These are phyloP conservation scores for Vachellia pachyceras DNA, from an alignment of 306 rosid genomes.

Conservation along the genomic window DNA sequence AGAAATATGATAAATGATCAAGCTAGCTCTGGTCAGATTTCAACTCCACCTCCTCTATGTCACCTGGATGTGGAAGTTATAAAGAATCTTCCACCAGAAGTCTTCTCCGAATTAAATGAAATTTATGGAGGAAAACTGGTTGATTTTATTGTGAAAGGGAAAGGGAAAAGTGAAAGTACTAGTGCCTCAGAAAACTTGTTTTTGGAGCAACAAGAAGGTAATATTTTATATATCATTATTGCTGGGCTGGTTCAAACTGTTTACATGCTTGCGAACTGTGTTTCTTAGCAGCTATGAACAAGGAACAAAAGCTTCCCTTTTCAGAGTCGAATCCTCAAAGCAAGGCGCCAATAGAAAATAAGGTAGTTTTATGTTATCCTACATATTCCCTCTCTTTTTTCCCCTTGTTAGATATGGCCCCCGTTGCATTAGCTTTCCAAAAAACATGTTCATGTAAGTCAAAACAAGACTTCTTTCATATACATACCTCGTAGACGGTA, in stretches of 20 bases:
- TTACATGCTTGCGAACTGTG: conserved; percentile 34
- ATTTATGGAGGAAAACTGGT: conserved; percentile 74
- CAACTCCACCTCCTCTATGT: conserved; percentile 71
- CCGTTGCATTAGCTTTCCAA: no score
- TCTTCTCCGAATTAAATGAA: conserved; percentile 79
- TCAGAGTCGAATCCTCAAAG: conserved; percentile 40
- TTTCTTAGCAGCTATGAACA: conserved; percentile 48
- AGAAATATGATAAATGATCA: conserved; percentile 45
- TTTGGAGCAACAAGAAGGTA: conserved; percentile 49
- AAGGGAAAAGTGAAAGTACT: conserved; percentile 47
- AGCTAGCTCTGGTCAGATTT: conserved; percentile 46
- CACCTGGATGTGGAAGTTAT: conserved; percentile 85
- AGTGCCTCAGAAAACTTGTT: conserved; percentile 29
- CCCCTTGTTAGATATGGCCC: no score
- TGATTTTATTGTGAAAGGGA: conserved; percentile 63
- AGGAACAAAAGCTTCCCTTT: conserved; percentile 36
- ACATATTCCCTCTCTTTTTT: neutral
- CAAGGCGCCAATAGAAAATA: conserved; percentile 41
- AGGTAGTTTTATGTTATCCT: conserved; percentile 50
- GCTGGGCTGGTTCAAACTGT: conserved; percentile 14
- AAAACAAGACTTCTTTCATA: no score
- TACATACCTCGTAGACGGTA: no score
- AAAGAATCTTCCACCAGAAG: conserved; percentile 81
- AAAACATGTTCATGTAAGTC: no score
- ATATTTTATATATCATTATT: conserved; percentile 21